These are phyloP conservation scores for Leptographium galeiforme DNA, from an alignment of 2,329 filamentous ascomycete species.

Conservation along the genomic window DNA sequence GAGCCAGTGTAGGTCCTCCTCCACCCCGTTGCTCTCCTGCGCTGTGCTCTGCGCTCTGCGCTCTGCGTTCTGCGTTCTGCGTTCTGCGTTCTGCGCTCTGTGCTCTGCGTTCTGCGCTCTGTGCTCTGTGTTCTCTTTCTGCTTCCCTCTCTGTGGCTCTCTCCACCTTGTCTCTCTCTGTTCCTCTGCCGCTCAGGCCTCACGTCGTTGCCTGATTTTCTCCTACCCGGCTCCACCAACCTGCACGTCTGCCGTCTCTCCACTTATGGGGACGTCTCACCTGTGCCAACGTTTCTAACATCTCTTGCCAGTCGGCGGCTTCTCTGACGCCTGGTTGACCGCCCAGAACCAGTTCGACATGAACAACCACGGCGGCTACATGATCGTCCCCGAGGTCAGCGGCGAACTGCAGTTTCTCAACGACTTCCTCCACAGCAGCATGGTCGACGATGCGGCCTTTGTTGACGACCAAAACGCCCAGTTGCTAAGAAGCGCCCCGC, in stretches of 20 bases:
- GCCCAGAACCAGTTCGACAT: slow-evolving; percentile 82
- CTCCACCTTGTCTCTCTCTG: no score
- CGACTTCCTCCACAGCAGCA: slow-evolving; percentile 85
- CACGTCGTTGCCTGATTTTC: no score
- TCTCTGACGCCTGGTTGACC: slow-evolving; percentile 68
- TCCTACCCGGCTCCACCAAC: background rate
- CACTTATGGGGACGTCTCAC: background rate
- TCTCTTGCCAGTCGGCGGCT: slow-evolving; percentile 51
- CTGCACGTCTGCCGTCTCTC: slow-evolving; percentile 3
- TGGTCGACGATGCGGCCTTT: slow-evolving; percentile 70
- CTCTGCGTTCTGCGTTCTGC: no score
- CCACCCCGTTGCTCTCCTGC: background rate
- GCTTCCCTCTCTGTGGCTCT: no score
- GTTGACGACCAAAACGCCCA: slow-evolving; percentile 48
- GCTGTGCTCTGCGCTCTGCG: background rate
- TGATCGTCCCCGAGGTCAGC: slow-evolving; percentile 83
- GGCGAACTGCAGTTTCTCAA: slow-evolving; percentile 96
- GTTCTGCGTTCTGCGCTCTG: slow-evolving; percentile 1
- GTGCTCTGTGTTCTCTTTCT: background rate
- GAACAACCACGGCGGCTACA: slow-evolving; percentile 86
- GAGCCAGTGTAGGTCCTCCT: slow-evolving; percentile 54
- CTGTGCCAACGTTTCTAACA: background rate
- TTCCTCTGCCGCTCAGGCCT: no score
- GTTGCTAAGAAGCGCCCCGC: slow-evolving; percentile 26
- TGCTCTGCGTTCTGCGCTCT: background rate